Evolutionary conservation across 805 yeast genomes (phyloP).

Genomic region (Kazachstania viticola): DNA sequence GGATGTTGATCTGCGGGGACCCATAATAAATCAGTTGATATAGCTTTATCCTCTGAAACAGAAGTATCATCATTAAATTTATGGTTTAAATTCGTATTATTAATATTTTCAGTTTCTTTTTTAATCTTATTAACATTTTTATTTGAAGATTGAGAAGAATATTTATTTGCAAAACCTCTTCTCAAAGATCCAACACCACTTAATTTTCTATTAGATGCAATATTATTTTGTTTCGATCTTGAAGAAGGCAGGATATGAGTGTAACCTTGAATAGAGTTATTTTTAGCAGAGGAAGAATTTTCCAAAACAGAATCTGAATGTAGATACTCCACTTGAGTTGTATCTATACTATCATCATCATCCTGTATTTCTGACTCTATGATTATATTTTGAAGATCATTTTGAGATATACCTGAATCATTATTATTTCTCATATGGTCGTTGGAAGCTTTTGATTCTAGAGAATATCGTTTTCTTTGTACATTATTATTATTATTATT

Average conservation of each 20-base stretch:
- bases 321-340: slow-evolving; percentile 20
- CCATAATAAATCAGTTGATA: slow-evolving; percentile 65
- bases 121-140: too few species aligned
- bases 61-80: slow-evolving; percentile 1
- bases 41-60: too few species aligned
- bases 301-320: slow-evolving; percentile 6
- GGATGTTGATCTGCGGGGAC: slow-evolving; percentile 95
- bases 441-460: too few species aligned
- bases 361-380: too few species aligned
- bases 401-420: not conserved
- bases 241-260: too few species aligned
- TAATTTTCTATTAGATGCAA: slow-evolving; percentile 7
- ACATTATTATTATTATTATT: too few species aligned
- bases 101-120: not conserved
- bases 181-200: slow-evolving; percentile 17
- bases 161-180: too few species aligned
- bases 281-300: slow-evolving; percentile 1
- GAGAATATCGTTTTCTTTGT: too few species aligned
- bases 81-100: not conserved
- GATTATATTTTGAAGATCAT: too few species aligned
- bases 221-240: not conserved
- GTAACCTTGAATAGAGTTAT: too few species aligned
- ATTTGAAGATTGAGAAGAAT: too few species aligned
- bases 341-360: slow-evolving; percentile 19
- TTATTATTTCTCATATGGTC: not conserved